phyloP scores from a whole-genome alignment of 1,284 basidiomycete species.

The Melampsora occidentalis region DNA sequence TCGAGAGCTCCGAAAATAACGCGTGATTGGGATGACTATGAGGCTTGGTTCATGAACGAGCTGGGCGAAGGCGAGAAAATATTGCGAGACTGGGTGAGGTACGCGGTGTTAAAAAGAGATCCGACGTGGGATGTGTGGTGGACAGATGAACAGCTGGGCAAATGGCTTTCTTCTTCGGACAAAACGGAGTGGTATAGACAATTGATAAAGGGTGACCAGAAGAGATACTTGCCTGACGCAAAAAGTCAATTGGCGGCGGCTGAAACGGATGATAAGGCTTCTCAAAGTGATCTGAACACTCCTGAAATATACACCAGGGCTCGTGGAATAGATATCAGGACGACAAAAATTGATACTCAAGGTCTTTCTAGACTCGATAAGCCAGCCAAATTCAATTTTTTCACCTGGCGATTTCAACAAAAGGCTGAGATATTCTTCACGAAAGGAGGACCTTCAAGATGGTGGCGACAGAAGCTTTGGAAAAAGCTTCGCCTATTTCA shows the following conservation, averaged over 20 bases:
- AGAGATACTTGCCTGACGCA: neutral
- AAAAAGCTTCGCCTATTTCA: too few relatives aligned
- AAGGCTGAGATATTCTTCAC: too few relatives aligned
- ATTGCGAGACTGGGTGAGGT: neutral
- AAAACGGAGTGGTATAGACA: neutral
- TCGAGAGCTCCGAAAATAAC: neutral
- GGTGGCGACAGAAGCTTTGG: too few relatives aligned
- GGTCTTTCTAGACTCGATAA: neutral
- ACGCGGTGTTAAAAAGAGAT: neutral
- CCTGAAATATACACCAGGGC: neutral
- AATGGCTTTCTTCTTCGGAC: neutral
- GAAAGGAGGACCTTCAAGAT: too few relatives aligned
- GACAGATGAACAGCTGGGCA: constrained; percentile 1
- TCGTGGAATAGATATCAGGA: neutral
- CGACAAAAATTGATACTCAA: neutral
- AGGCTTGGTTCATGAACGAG: neutral
- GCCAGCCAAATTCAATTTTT: neutral
- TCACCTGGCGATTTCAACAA: too few relatives aligned
- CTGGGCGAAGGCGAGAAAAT: neutral
- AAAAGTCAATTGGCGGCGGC: neutral
- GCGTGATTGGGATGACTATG: neutral
- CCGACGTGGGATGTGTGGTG: constrained; percentile 5
- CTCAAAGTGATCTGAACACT: neutral
- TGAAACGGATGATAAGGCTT: neutral
- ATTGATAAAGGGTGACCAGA: neutral